Percentiles rank a stretch among this genome's conserved stretches.
phyloP scores from a whole-genome alignment of 2,329 filamentous ascomycete species.

The Sporothrix mexicana region DNA sequence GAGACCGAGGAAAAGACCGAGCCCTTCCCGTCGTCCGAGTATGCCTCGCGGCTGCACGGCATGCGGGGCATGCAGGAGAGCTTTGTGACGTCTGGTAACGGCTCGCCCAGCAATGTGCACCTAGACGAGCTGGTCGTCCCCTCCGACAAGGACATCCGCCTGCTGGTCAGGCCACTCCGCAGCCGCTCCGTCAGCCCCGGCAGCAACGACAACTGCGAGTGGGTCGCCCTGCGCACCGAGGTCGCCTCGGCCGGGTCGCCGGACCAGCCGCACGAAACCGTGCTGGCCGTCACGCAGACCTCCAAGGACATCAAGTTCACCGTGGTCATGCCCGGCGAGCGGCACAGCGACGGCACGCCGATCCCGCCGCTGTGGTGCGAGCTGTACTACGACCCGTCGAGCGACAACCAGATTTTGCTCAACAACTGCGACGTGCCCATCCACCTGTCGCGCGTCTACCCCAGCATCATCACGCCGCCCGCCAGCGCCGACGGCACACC shows the following conservation, averaged over 20 bases:
- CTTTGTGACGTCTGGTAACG: slow-evolving; percentile 47
- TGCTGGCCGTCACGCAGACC: slow-evolving; percentile 66
- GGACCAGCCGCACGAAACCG: slow-evolving; percentile 60
- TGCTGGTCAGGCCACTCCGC: slow-evolving; percentile 61
- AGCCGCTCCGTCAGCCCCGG: slow-evolving; percentile 62
- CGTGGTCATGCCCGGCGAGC: slow-evolving; percentile 60
- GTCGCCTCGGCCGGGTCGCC: slow-evolving; percentile 57
- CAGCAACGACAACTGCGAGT: slow-evolving; percentile 60
- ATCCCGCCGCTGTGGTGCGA: slow-evolving; percentile 63
- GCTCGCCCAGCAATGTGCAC: slow-evolving; percentile 52
- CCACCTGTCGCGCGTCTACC: slow-evolving; percentile 54
- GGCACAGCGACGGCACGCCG: slow-evolving; percentile 48
- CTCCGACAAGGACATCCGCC: slow-evolving; percentile 60
- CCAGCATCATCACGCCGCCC: slow-evolving; percentile 42
- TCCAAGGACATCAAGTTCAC: slow-evolving; percentile 65
- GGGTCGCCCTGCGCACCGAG: slow-evolving; percentile 62
- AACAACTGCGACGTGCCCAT: slow-evolving; percentile 63
- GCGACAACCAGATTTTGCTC: slow-evolving; percentile 62
- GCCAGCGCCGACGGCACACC: slow-evolving; percentile 41
- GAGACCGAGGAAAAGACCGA: slow-evolving; percentile 61
- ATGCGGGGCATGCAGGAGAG: slow-evolving; percentile 52
- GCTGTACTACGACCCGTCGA: slow-evolving; percentile 64
- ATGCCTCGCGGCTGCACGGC: slow-evolving; percentile 56
- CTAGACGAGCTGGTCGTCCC: slow-evolving; percentile 57
- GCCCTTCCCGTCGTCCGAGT: slow-evolving; percentile 63